Conservation (phyloP, 2,329 filamentous ascomycete genomes). For the Cladosporium sp. region DNA sequence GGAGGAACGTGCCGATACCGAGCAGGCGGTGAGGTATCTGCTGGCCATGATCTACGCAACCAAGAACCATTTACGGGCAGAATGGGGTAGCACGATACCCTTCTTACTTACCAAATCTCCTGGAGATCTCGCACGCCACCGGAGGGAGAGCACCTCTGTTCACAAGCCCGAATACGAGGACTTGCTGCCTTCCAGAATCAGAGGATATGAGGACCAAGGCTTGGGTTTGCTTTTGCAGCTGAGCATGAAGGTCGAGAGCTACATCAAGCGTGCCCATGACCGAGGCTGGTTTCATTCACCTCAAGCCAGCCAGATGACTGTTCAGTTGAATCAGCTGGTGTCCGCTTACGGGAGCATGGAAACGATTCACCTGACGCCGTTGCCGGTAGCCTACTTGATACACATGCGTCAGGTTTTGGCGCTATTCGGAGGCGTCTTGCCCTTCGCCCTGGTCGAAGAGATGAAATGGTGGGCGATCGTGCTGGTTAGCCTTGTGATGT, state of each 20-base stretch:
- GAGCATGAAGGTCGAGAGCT: conserved; percentile 56
- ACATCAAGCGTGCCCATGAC: conserved; percentile 54
- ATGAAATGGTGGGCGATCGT: conserved; percentile 61
- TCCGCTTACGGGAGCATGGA: conserved; percentile 62
- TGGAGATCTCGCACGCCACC: conserved; percentile 20
- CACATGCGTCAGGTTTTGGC: conserved; percentile 62
- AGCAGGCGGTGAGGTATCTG: conserved; percentile 54
- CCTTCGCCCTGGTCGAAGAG: conserved; percentile 60
- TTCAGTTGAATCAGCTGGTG: conserved; percentile 53
- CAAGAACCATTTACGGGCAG: conserved; percentile 61
- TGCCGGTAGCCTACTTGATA: conserved; percentile 62
- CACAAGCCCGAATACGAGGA: conserved; percentile 32
- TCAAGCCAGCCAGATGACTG: conserved; percentile 54
- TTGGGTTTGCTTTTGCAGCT: conserved; percentile 58
- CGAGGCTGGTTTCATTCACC: conserved; percentile 58
- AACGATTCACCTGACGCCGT: conserved; percentile 60
- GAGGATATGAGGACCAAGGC: conserved; percentile 53
- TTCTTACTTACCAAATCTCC: conserved; percentile 18
- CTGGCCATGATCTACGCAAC: conserved; percentile 60
- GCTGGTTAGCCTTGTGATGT: conserved; percentile 56
- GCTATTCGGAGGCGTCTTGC: conserved; percentile 56
- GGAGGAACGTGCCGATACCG: conserved; percentile 53
- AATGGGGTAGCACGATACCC: conserved; percentile 49
- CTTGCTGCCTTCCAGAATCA: conserved; percentile 30
- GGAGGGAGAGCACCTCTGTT: conserved; percentile 27